Percentiles rank a stretch among this genome's conserved stretches.
phyloP scores from a whole-genome alignment of 2,329 filamentous ascomycete species.

The Cryphonectria japonica region DNA sequence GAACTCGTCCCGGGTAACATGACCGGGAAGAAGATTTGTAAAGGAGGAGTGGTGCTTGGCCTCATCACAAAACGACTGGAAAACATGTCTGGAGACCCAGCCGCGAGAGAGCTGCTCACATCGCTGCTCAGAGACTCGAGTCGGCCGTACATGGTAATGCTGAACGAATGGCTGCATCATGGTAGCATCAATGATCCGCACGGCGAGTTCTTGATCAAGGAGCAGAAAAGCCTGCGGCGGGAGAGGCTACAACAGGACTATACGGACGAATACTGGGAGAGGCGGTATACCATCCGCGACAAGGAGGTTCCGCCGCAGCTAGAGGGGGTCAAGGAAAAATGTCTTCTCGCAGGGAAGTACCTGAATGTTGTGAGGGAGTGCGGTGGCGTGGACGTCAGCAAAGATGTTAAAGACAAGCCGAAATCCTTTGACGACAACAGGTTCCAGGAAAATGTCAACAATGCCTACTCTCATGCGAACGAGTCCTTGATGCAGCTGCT shows the following conservation, averaged over 20 bases:
- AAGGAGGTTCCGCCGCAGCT: conserved; percentile 91
- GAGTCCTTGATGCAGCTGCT: conserved; percentile 89
- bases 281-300: conserved; percentile 92
- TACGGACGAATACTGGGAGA: conserved; percentile 99
- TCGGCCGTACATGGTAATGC: conserved; percentile 94
- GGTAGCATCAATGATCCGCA: conserved; percentile 94
- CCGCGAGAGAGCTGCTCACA: conserved; percentile 79
- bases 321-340: conserved; percentile 88
- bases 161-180: conserved; percentile 98
- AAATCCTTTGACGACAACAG: conserved; percentile 87
- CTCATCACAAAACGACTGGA: conserved; percentile 83
- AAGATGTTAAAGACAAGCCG: conserved; percentile 85
- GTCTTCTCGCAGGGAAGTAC: conserved; percentile 94
- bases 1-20: conserved; percentile 79
- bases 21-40: conserved; percentile 88
- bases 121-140: conserved; percentile 85
- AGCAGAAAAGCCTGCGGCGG: conserved; percentile 91
- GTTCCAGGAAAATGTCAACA: conserved; percentile 95
- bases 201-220: conserved; percentile 90
- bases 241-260: conserved; percentile 94
- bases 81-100: conserved; percentile 90
- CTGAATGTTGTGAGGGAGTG: conserved; percentile 97
- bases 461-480: conserved; percentile 93
- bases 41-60: conserved; percentile 93
- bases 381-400: conserved; percentile 91